A percentile compares a stretch with the other conserved stretches of the same genome.
These are phyloP conservation scores for Saksenaea vasiformis DNA, from an alignment of 371 early-diverging fungal species.

Conservation along the genomic window DNA sequence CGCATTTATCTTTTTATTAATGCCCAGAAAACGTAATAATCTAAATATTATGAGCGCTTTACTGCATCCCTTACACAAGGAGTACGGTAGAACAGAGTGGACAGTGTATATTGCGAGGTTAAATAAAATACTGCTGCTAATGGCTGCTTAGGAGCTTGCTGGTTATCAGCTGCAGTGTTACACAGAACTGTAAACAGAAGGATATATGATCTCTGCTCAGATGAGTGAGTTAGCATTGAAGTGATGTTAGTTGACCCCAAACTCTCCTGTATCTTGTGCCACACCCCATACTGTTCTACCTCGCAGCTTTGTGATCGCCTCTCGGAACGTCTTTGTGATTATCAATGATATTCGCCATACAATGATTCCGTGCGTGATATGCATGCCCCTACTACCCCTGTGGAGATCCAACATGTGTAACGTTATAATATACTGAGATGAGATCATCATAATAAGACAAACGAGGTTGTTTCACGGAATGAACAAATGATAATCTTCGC, in stretches of 20 bases:
- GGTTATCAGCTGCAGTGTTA: neutral
- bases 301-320: neutral
- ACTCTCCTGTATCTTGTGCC: neutral
- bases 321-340: neutral
- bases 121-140: neutral
- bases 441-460: neutral
- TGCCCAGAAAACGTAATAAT: neutral
- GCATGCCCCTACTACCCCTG: neutral
- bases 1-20: neutral
- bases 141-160: neutral
- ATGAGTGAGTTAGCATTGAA: neutral
- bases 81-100: neutral
- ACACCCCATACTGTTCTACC: neutral
- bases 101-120: neutral
- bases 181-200: neutral
- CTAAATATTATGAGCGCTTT: neutral
- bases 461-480: too few relatives aligned
- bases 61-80: neutral
- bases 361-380: neutral
- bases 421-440: neutral
- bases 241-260: neutral
- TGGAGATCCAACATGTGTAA: constrained; percentile 2
- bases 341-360: constrained; percentile 1
- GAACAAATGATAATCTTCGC: too few relatives aligned
- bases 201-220: neutral